Evolutionary conservation across 2,329 filamentous ascomycete genomes (phyloP), one percentile per base, ranked within the genome.

Genomic region (Nemania serpens): DNA sequence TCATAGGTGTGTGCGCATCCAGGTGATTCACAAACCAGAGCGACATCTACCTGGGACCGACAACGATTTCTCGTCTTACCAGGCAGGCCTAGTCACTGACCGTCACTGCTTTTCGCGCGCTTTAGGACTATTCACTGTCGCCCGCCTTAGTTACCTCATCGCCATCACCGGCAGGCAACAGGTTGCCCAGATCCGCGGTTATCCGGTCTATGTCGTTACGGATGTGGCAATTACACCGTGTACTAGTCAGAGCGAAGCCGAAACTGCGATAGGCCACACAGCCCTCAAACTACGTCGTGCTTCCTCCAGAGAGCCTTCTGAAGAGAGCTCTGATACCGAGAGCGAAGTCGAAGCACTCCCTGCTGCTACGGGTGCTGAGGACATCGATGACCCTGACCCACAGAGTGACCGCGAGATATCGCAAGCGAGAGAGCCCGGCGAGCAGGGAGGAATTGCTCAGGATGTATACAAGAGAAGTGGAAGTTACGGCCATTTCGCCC

Each of bases 221-320:
- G 91, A 96, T 68, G 91, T 98, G 34, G 89, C 92, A 6, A 80
- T 98, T n/a, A 96, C 96, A 5, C 95, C 95, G 0, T 87, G 95
- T 55, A 85, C 88, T 2, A 94, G 90, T 5, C 88, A 89, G 69
- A 74, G 76, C 42, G 91, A 96, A 45, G 93, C 94, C 4, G 82
- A 86, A 63, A 83, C 84, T 29, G 89, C 91, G 9, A 89, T 98
- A 60, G 75, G 78, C 2, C 83, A 84, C 58, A 91, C 90, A 0
- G 76, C 79, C 1, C 67, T 67, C 7, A 75, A 80, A 18, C 69
- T 85, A 17, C 75, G 75, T 39, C 73, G 74, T 13, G 72, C 72
- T 11, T 69, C 64, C 1, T 55, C 61, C 9, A 65, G 70, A 2
- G 68, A 57, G 11, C 17, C 59, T 55, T 68, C 79, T 60, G 74